Percentiles rank a stretch among this genome's conserved stretches.
Conservation (phyloP, 208 protist species). For the Leishmania arabica region DNA sequence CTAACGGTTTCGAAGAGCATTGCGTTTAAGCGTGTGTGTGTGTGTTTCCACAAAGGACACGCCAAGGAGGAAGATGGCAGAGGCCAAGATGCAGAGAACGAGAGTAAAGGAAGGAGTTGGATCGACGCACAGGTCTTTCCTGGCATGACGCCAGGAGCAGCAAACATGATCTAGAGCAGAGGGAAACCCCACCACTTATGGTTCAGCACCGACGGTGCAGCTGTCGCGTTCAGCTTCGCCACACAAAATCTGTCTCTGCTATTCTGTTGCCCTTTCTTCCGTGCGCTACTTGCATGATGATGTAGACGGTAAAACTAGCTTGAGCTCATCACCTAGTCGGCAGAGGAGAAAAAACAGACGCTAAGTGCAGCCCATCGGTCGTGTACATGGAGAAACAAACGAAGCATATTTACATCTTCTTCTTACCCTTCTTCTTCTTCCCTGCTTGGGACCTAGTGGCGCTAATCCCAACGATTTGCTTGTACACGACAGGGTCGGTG, state of each 20-base stretch:
- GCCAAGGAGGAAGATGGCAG: neutral
- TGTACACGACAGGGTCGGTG: constrained; percentile 60
- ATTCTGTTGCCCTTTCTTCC: neutral
- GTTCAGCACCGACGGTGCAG: neutral
- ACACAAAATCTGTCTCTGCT: neutral
- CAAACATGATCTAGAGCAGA: neutral
- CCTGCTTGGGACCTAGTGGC: constrained; percentile 42
- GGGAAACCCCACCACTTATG: neutral
- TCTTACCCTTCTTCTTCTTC: constrained; percentile 43
- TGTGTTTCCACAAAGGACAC: neutral
- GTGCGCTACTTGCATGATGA: neutral
- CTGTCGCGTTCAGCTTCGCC: neutral
- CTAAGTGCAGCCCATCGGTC: constrained; percentile 2
- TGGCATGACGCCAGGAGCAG: neutral
- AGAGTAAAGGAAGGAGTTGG: neutral
- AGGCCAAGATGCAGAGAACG: neutral
- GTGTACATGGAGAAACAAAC: constrained; percentile 12
- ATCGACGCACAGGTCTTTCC: neutral
- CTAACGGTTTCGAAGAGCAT: neutral
- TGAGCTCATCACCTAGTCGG: neutral
- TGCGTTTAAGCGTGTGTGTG: neutral
- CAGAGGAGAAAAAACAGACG: constrained; percentile 7
- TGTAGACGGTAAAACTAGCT: neutral
- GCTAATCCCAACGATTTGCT: constrained; percentile 58
- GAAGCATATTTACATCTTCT: constrained; percentile 10